Conservation (phyloP, 805 yeast species). For the Wickerhamiella qilinensis region DNA sequence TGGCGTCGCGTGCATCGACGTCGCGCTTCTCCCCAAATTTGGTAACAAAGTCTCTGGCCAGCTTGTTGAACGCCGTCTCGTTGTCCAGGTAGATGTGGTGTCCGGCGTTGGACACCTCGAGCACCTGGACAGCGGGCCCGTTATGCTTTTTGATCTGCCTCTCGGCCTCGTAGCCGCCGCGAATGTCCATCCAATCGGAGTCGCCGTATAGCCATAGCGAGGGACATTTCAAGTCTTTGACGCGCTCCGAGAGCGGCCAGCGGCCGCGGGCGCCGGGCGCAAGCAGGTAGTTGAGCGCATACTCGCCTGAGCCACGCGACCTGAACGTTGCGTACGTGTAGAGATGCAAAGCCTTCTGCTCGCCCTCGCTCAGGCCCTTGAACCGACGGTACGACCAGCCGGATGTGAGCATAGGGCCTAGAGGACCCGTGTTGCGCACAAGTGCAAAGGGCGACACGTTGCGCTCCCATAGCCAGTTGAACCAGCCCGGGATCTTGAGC, state of each 20-base stretch:
- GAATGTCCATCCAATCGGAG: slow-evolving; percentile 47
- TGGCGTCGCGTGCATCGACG: not conserved
- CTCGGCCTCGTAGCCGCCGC: slow-evolving; percentile 25
- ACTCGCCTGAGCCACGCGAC: slow-evolving; percentile 84
- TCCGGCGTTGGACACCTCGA: slow-evolving; percentile 38
- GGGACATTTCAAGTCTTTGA: slow-evolving; percentile 35
- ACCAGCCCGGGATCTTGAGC: slow-evolving; percentile 56
- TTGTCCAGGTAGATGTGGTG: slow-evolving; percentile 64
- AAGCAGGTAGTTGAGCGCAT: slow-evolving; percentile 64
- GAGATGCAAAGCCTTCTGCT: slow-evolving; percentile 44
- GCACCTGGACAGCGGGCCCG: slow-evolving; percentile 17
- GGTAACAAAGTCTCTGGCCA: slow-evolving; percentile 32
- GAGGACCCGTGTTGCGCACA: slow-evolving; percentile 60
- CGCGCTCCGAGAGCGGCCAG: slow-evolving; percentile 42
- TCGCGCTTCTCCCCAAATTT: not conserved
- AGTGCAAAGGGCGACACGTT: slow-evolving; percentile 75
- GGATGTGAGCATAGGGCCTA: slow-evolving; percentile 73
- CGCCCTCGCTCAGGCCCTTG: slow-evolving; percentile 27
- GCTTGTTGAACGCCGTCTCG: slow-evolving; percentile 33
- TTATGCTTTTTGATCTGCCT: slow-evolving; percentile 12
- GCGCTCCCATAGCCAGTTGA: slow-evolving; percentile 65
- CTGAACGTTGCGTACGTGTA: slow-evolving; percentile 77
- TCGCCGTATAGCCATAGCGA: slow-evolving; percentile 79
- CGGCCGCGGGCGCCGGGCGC: slow-evolving; percentile 90
- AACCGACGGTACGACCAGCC: slow-evolving; percentile 84